phyloP scores from a whole-genome alignment of 805 yeast species.

The Brettanomyces custersianus region DNA sequence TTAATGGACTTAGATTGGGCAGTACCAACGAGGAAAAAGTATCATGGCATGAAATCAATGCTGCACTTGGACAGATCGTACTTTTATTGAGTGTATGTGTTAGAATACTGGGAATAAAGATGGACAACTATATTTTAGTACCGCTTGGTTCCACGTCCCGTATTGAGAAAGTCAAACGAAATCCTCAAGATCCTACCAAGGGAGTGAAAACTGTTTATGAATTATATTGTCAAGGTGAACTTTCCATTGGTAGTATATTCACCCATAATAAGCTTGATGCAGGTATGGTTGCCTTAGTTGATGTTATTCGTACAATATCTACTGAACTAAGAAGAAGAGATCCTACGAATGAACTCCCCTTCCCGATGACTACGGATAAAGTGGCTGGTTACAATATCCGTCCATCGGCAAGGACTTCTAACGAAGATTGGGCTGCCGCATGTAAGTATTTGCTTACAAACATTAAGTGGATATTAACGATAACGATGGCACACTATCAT shows the following conservation, averaged over 20 bases:
- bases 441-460: constrained; percentile 76
- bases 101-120: constrained; percentile 42
- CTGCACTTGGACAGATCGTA: constrained; percentile 81
- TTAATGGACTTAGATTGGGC: constrained; percentile 81
- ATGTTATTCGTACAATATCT: constrained; percentile 47
- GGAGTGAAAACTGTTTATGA: constrained; percentile 36
- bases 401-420: constrained; percentile 51
- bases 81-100: constrained; percentile 58
- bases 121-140: constrained; percentile 53
- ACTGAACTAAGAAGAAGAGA: constrained; percentile 36
- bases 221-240: constrained; percentile 61
- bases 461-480: constrained; percentile 77
- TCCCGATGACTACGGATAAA: constrained; percentile 56
- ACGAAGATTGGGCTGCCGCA: constrained; percentile 83
- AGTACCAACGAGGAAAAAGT: constrained; percentile 48
- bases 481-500: constrained; percentile 32
- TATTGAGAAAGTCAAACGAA: constrained; percentile 47
- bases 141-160: constrained; percentile 84
- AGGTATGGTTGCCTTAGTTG: constrained; percentile 72
- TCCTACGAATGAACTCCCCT: constrained; percentile 58
- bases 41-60: constrained; percentile 87
- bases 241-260: constrained; percentile 60
- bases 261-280: constrained; percentile 71
- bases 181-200: constrained; percentile 26
- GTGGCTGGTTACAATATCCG: constrained; percentile 75